Evolutionary conservation across 257 asterid species (phyloP).

Genomic region (Nyctanthes arbortristis): DNA sequence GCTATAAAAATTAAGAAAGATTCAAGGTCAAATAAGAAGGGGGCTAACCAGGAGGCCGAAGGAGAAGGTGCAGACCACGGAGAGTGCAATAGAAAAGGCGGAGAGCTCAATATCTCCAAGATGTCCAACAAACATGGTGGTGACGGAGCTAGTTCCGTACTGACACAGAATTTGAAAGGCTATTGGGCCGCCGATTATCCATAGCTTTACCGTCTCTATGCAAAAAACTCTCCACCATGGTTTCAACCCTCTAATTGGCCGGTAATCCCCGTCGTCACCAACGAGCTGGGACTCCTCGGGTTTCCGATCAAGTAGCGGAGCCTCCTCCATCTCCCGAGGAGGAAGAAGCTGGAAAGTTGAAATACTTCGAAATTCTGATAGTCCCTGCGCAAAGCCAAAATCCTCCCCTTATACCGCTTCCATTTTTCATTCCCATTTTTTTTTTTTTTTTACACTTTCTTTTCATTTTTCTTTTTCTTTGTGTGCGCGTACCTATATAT

Average conservation of each 20-base stretch:
- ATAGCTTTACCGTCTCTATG: constrained; percentile 55
- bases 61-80: constrained; percentile 60
- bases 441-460: too few relatives aligned
- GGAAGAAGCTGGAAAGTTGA: too few relatives aligned
- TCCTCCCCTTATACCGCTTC: too few relatives aligned
- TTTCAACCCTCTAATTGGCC: constrained; percentile 42
- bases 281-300: constrained; percentile 28
- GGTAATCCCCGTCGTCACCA: constrained; percentile 61
- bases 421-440: too few relatives aligned
- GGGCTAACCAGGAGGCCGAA: constrained; percentile 74
- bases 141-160: constrained; percentile 42
- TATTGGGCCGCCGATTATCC: constrained; percentile 73
- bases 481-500: too few relatives aligned
- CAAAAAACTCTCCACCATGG: constrained; percentile 51
- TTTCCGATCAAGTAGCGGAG: constrained; percentile 42
- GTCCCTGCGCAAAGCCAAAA: too few relatives aligned
- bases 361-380: too few relatives aligned
- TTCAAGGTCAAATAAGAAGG: too few relatives aligned
- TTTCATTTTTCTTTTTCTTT: too few relatives aligned
- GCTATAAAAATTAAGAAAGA: too few relatives aligned
- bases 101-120: constrained; percentile 71
- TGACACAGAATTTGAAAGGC: constrained; percentile 70
- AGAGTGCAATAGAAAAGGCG: constrained; percentile 64
- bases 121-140: constrained; percentile 72
- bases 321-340: constrained; percentile 58